Conservation (phyloP, 2,329 filamentous ascomycete species). For the Fusarium euwallaceae region DNA sequence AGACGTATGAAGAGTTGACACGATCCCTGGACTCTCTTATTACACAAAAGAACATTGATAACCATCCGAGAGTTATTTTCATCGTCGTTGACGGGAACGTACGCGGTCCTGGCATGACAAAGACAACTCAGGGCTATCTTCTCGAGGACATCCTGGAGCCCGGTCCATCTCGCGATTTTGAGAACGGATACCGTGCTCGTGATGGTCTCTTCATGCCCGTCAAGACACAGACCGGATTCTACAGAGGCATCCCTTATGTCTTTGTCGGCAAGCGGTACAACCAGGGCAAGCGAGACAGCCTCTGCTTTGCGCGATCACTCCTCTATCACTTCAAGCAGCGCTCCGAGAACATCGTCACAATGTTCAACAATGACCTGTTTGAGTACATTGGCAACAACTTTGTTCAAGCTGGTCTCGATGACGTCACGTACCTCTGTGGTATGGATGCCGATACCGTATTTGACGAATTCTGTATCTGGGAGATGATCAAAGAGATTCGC, state of each 20-base stretch:
- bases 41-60: conserved; percentile 57
- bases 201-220: conserved; percentile 62
- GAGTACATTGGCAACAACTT: conserved; percentile 56
- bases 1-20: conserved; percentile 58
- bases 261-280: conserved; percentile 64
- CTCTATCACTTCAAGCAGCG: conserved; percentile 62
- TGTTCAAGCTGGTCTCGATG: conserved; percentile 53
- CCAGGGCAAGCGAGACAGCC: conserved; percentile 63
- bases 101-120: conserved; percentile 60
- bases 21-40: conserved; percentile 62
- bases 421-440: conserved; percentile 58
- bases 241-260: conserved; percentile 61
- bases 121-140: conserved; percentile 62
- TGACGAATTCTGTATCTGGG: conserved; percentile 58
- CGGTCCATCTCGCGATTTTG: conserved; percentile 51
- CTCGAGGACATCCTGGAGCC: conserved; percentile 60
- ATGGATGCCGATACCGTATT: conserved; percentile 65
- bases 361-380: conserved; percentile 61
- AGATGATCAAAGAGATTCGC: conserved; percentile 59
- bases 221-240: conserved; percentile 58
- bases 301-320: conserved; percentile 64
- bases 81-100: conserved; percentile 64
- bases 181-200: conserved; percentile 60
- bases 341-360: conserved; percentile 56
- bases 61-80: conserved; percentile 59